phyloP scores from a whole-genome alignment of 345 rosid species.

The Trapa incisa region DNA sequence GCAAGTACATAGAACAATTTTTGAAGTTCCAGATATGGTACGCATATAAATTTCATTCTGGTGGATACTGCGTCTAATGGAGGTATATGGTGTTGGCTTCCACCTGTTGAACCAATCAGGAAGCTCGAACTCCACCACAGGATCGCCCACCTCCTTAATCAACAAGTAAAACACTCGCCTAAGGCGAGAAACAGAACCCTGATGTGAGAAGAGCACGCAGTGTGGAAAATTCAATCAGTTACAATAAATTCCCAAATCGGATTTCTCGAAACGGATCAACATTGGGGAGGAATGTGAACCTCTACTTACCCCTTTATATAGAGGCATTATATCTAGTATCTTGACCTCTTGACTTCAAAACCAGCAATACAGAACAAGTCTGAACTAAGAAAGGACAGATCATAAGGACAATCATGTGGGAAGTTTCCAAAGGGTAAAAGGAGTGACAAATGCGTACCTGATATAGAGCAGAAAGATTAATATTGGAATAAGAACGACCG shows the following conservation, averaged over 20 bases:
- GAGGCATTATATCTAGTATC: constrained; percentile 17
- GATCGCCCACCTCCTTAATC: constrained; percentile 48
- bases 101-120: constrained; percentile 67
- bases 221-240: background rate
- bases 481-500: background rate
- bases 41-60: background rate
- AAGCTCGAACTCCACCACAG: constrained; percentile 55
- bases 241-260: background rate
- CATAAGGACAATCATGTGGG: background rate
- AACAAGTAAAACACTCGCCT: constrained; percentile 46
- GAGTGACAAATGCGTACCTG: background rate
- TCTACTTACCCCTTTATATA: constrained; percentile 15
- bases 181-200: constrained; percentile 40
- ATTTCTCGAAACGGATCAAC: background rate
- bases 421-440: background rate
- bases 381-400: background rate
- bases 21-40: background rate
- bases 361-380: background rate
- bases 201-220: constrained; percentile 12
- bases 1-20: background rate
- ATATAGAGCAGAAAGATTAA: background rate
- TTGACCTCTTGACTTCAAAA: constrained; percentile 7
- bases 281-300: background rate
- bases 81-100: constrained; percentile 53
- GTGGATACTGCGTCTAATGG: constrained; percentile 87